Conservation (phyloP, 2,329 filamentous ascomycete species). For the Emydomyces testavorans region DNA sequence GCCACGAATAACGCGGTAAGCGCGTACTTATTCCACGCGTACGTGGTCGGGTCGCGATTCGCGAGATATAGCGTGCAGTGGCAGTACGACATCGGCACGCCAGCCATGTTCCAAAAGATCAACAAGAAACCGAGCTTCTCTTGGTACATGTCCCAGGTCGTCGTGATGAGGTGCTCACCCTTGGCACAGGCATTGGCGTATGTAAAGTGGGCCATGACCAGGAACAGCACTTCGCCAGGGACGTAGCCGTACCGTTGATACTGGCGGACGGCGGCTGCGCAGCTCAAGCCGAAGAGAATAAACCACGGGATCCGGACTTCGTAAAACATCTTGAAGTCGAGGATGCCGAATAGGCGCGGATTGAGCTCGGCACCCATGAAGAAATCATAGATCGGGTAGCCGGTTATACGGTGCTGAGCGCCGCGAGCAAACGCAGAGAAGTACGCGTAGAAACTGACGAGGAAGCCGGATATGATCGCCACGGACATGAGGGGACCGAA, state of each 20-base stretch:
- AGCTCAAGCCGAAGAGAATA: slow-evolving; percentile 67
- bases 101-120: slow-evolving; percentile 92
- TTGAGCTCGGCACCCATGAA: slow-evolving; percentile 84
- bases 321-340: slow-evolving; percentile 93
- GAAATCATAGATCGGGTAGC: slow-evolving; percentile 68
- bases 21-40: slow-evolving; percentile 60
- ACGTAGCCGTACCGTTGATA: slow-evolving; percentile 76
- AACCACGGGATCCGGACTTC: slow-evolving; percentile 88
- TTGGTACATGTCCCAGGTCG: slow-evolving; percentile 92
- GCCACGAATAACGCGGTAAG: slow-evolving; percentile 52
- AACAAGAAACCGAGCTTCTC: slow-evolving; percentile 97
- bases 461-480: slow-evolving; percentile 81
- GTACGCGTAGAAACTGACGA: slow-evolving; percentile 74
- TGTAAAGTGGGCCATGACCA: slow-evolving; percentile 78
- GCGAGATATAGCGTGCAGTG: slow-evolving; percentile 85
- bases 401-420: slow-evolving; percentile 82
- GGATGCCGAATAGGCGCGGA: slow-evolving; percentile 67
- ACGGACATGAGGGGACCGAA: slow-evolving; percentile 88
- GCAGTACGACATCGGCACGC: slow-evolving; percentile 81
- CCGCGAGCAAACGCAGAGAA: slow-evolving; percentile 70
- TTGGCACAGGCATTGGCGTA: slow-evolving; percentile 89
- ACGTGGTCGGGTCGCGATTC: slow-evolving; percentile 64
- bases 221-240: slow-evolving; percentile 68
- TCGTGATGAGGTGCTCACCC: slow-evolving; percentile 78
- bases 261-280: slow-evolving; percentile 65